Conservation (phyloP, 1,284 basidiomycete species). For the Cryptococcus wingfieldii region DNA sequence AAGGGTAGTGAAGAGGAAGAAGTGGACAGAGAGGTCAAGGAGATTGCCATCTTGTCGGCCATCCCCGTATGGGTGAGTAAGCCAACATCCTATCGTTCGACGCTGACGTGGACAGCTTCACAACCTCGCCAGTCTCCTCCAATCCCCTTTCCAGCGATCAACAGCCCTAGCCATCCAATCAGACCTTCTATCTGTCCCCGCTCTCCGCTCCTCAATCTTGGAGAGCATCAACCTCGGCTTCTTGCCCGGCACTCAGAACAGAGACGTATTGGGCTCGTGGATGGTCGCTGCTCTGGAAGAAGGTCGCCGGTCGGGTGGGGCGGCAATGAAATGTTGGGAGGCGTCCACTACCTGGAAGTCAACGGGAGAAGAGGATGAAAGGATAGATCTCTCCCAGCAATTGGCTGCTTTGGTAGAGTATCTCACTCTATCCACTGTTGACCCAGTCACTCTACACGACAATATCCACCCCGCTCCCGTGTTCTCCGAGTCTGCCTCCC, state of each 20-base stretch:
- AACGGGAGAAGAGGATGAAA: slow-evolving; percentile 12
- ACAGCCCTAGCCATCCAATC: slow-evolving; percentile 67
- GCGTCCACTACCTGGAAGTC: slow-evolving; percentile 22
- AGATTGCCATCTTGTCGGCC: slow-evolving; percentile 43
- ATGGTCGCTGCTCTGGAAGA: slow-evolving; percentile 49
- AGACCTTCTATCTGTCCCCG: slow-evolving; percentile 60
- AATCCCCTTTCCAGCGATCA: slow-evolving; percentile 75
- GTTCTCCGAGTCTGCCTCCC: slow-evolving; percentile 8
- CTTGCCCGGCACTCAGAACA: slow-evolving; percentile 58
- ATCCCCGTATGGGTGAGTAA: slow-evolving; percentile 77
- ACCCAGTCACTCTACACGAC: slow-evolving; percentile 62
- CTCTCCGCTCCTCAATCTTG: slow-evolving; percentile 58
- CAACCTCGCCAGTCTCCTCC: slow-evolving; percentile 73
- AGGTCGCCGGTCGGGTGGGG: slow-evolving; percentile 36
- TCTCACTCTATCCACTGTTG: slow-evolving; percentile 55
- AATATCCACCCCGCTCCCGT: slow-evolving; percentile 63
- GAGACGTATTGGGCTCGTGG: slow-evolving; percentile 76
- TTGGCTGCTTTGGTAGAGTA: slow-evolving; percentile 45
- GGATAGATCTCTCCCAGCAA: slow-evolving; percentile 47
- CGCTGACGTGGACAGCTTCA: slow-evolving; percentile 61
- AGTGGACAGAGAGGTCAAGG: slow-evolving; percentile 49
- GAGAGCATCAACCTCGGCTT: slow-evolving; percentile 53
- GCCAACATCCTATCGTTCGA: background rate
- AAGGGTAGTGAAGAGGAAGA: slow-evolving; percentile 51
- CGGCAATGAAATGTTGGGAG: slow-evolving; percentile 35